Evolutionary conservation across 2,329 filamentous ascomycete genomes (phyloP).

Genomic region (Alternaria angustiovoidea): DNA sequence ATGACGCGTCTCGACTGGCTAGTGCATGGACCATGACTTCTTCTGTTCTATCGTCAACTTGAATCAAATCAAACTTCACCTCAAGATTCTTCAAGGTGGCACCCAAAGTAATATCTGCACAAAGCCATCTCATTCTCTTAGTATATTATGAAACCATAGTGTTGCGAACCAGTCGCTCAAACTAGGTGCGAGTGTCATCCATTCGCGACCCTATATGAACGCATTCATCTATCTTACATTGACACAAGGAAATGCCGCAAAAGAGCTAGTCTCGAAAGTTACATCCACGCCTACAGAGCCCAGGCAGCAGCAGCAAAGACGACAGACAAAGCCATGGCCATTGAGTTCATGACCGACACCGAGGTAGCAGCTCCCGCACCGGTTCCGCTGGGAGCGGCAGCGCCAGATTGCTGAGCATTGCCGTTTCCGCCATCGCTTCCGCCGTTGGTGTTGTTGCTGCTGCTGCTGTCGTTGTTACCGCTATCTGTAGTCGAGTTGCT

Average conservation of each 20-base stretch:
- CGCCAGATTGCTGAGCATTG: not conserved
- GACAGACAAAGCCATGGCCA: constrained; percentile 37
- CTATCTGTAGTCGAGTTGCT: constrained; percentile 16
- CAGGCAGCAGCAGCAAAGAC: constrained; percentile 36
- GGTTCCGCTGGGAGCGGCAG: constrained; percentile 5
- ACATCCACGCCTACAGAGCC: constrained; percentile 26
- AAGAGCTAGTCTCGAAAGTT: not conserved
- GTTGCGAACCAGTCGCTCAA: constrained; percentile 9
- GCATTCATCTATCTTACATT: constrained; percentile 7
- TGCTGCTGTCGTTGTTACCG: constrained; percentile 11
- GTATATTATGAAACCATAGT: constrained; percentile 13
- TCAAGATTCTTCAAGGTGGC: not conserved
- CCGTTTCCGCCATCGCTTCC: not conserved
- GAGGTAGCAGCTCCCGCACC: constrained; percentile 24
- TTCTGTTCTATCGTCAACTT: not conserved
- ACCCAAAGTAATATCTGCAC: not conserved
- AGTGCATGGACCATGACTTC: not conserved
- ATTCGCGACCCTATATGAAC: constrained; percentile 1
- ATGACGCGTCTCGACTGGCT: constrained; percentile 15
- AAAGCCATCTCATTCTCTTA: constrained; percentile 5
- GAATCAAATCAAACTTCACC: not conserved
- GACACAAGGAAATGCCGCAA: constrained; percentile 2
- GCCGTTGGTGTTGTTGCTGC: not conserved
- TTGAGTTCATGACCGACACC: constrained; percentile 30
- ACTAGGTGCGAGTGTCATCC: constrained; percentile 2